Evolutionary conservation across 331 rosid genomes (phyloP).

Genomic region (Pyrus hybrid): DNA sequence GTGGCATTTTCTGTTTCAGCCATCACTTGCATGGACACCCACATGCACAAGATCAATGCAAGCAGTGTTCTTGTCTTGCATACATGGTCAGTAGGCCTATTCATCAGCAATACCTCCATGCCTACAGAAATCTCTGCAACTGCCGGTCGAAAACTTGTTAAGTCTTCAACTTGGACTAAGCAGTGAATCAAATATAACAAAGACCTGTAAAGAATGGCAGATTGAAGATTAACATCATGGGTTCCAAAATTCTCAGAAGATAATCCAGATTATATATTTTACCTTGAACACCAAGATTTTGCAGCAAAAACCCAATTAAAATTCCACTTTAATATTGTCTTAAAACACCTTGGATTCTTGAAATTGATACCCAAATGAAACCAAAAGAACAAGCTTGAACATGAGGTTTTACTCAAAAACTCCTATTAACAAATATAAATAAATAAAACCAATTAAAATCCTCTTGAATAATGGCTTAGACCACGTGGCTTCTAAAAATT

Average conservation of each 20-base stretch:
- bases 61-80: conserved; percentile 21
- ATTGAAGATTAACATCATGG: conserved; percentile 8
- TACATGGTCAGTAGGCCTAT: not conserved
- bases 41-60: conserved; percentile 33
- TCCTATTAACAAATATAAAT: not conserved
- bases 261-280: not conserved
- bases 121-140: not conserved
- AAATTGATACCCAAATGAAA: conserved; percentile 19
- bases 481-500: not conserved
- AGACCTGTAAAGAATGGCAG: conserved; percentile 27
- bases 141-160: conserved; percentile 5
- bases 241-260: conserved; percentile 15
- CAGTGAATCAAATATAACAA: not conserved
- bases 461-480: not conserved
- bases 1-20: conserved; percentile 38
- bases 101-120: conserved; percentile 32
- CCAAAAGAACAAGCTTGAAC: conserved; percentile 9
- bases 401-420: conserved; percentile 1
- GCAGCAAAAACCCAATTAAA: not conserved
- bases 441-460: not conserved
- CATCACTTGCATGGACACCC: conserved; percentile 41
- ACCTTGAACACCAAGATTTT: conserved; percentile 22
- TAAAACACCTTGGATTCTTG: conserved; percentile 4
- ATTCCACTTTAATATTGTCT: not conserved
- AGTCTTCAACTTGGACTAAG: conserved; percentile 13